A percentile compares a stretch with the other conserved stretches of the same genome.
These are phyloP conservation scores for Chlorella sp. DNA, from an alignment of 139 green algal species.

Conservation along the genomic window DNA sequence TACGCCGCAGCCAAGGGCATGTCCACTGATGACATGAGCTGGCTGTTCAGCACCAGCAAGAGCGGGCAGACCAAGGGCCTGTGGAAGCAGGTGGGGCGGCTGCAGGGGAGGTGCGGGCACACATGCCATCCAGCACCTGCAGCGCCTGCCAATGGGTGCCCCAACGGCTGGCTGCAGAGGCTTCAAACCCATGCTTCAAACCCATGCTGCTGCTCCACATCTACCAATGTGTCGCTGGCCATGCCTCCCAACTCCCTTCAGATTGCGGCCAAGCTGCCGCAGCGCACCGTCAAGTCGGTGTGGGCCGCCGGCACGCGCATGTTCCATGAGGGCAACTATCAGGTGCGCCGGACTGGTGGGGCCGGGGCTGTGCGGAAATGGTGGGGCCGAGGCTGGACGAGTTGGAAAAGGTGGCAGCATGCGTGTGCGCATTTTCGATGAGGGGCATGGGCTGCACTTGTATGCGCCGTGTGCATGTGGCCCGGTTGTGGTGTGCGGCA, in stretches of 20 bases:
- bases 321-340: conserved; percentile 48
- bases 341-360: background rate
- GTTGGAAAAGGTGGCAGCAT: too few relatives aligned
- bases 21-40: conserved; percentile 30
- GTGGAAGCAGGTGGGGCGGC: conserved; percentile 11
- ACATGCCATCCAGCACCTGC: background rate
- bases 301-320: conserved; percentile 61
- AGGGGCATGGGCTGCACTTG: too few relatives aligned
- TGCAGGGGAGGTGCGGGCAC: background rate
- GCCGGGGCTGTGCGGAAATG: too few relatives aligned
- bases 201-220: too few relatives aligned
- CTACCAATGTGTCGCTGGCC: background rate
- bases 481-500: too few relatives aligned
- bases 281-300: conserved; percentile 71
- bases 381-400: too few relatives aligned
- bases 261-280: conserved; percentile 58
- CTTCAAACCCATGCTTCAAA: background rate
- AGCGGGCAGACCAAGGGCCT: conserved; percentile 25
- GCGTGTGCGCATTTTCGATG: too few relatives aligned
- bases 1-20: conserved; percentile 44
- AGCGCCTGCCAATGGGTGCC: background rate
- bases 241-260: background rate
- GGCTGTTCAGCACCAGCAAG: conserved; percentile 46
- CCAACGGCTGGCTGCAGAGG: background rate
- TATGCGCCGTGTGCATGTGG: too few relatives aligned